These are phyloP conservation scores for Suhomyces kilbournensis DNA, from an alignment of 805 yeast species.

Conservation along the genomic window DNA sequence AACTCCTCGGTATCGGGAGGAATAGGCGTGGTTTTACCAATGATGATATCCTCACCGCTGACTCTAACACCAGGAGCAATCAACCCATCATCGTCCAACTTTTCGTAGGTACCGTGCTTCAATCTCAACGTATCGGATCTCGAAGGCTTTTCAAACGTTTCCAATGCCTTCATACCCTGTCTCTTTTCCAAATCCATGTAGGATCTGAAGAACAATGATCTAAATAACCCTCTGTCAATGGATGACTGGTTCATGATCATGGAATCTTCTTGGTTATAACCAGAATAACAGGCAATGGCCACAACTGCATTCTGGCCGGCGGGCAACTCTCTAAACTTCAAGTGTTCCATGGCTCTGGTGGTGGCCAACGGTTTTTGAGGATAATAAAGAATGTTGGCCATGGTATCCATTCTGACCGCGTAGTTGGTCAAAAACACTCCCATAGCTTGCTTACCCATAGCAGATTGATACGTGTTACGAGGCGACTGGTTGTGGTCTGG, in stretches of 20 bases:
- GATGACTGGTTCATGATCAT: conserved; percentile 99
- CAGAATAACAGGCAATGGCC: conserved; percentile 96
- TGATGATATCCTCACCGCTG: conserved; percentile 97
- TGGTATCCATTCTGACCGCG: conserved; percentile 97
- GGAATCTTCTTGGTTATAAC: conserved; percentile 99
- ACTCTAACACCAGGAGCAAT: conserved; percentile 98
- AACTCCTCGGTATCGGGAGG: conserved; percentile 99
- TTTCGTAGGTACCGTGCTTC: conserved; percentile 97
- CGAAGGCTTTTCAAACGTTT: conserved; percentile 95
- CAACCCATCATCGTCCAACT: conserved; percentile 96
- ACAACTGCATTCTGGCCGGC: conserved; percentile 99
- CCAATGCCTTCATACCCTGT: conserved; percentile 97
- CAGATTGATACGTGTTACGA: conserved; percentile 98
- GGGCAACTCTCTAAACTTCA: conserved; percentile 96
- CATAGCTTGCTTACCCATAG: conserved; percentile 99
- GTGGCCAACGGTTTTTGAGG: conserved; percentile 99
- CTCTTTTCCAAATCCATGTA: conserved; percentile 99
- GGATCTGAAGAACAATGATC: conserved; percentile 93
- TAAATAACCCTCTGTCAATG: conserved; percentile 92
- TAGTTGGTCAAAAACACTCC: conserved; percentile 96
- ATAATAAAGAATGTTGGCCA: conserved; percentile 96
- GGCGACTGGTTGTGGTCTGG: conserved; percentile 99
- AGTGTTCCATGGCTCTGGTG: conserved; percentile 94
- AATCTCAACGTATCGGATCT: conserved; percentile 91
- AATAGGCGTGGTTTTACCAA: conserved; percentile 98